Percentiles rank a stretch among this genome's conserved stretches.
phyloP scores from a whole-genome alignment of 148 eudicot genomes.

The Chenopodium suecicum region DNA sequence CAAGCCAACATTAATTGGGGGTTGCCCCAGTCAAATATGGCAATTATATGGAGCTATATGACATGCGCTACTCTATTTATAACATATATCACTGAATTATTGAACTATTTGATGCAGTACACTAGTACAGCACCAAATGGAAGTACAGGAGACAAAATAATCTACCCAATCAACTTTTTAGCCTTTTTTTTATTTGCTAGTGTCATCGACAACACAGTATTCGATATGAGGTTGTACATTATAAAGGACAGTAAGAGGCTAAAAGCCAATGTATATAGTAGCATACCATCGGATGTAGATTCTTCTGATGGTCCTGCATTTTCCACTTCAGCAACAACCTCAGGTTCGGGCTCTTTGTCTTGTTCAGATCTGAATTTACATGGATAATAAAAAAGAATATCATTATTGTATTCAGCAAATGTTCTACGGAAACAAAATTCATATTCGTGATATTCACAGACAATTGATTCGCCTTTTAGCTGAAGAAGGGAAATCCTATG shows the following conservation, averaged over 20 bases:
- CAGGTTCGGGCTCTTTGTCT: conserved; percentile 96
- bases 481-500: neutral
- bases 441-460: neutral
- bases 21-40: too few species aligned
- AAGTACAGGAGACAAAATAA: neutral
- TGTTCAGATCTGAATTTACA: conserved; percentile 76
- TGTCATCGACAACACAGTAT: neutral
- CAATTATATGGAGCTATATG: neutral
- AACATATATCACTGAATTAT: neutral
- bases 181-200: neutral
- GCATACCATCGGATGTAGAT: conserved; percentile 68
- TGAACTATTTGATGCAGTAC: neutral
- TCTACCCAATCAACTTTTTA: neutral
- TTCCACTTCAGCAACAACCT: conserved; percentile 63
- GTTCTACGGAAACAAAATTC: neutral
- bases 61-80: neutral
- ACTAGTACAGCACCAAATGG: neutral
- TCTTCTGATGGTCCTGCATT: conserved; percentile 76
- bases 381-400: neutral
- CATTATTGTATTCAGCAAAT: neutral
- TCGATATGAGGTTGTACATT: neutral
- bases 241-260: neutral
- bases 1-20: too few species aligned
- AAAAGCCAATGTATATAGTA: neutral
- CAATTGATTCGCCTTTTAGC: neutral